These are phyloP conservation scores for Saksenaea oblongispora DNA, from an alignment of 371 early-diverging fungal genomes.

Conservation along the genomic window DNA sequence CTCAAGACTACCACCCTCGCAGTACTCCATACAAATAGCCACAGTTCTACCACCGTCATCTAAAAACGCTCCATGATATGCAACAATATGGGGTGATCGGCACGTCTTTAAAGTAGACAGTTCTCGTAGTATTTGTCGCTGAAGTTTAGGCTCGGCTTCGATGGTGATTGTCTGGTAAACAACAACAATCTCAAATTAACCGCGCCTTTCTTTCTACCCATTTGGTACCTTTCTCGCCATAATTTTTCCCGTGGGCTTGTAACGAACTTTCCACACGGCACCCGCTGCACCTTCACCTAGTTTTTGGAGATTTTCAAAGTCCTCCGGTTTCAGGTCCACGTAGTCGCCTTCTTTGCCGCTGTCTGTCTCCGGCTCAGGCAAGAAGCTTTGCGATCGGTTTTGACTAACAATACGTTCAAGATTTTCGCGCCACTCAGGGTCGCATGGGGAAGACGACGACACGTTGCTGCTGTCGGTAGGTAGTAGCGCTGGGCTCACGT, in stretches of 20 bases:
- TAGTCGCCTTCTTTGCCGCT: neutral
- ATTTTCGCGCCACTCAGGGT: slow-evolving; percentile 33
- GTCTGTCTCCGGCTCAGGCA: slow-evolving; percentile 8
- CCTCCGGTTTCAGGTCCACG: slow-evolving; percentile 45
- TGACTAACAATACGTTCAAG: slow-evolving; percentile 38
- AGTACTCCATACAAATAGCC: slow-evolving; percentile 93
- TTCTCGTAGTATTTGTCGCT: slow-evolving; percentile 86
- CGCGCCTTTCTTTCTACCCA: slow-evolving; percentile 20
- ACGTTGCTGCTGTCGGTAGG: neutral
- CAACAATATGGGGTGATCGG: slow-evolving; percentile 86
- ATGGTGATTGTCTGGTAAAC: slow-evolving; percentile 55
- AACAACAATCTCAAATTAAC: slow-evolving; percentile 8
- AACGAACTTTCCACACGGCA: slow-evolving; percentile 81
- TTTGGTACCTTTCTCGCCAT: slow-evolving; percentile 88
- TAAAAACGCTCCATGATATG: slow-evolving; percentile 88
- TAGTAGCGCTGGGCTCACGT: neutral
- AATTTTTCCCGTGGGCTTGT: slow-evolving; percentile 74
- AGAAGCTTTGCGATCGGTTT: slow-evolving; percentile 18
- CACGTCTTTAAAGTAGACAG: slow-evolving; percentile 83
- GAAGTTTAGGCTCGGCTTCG: slow-evolving; percentile 64
- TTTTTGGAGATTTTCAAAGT: slow-evolving; percentile 60
- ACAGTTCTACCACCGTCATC: slow-evolving; percentile 82
- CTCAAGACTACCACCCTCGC: slow-evolving; percentile 80
- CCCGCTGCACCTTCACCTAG: slow-evolving; percentile 94
- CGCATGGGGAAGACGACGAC: slow-evolving; percentile 17